Conservation (phyloP, 345 rosid species). For the Cardiospermum halicacabum region DNA sequence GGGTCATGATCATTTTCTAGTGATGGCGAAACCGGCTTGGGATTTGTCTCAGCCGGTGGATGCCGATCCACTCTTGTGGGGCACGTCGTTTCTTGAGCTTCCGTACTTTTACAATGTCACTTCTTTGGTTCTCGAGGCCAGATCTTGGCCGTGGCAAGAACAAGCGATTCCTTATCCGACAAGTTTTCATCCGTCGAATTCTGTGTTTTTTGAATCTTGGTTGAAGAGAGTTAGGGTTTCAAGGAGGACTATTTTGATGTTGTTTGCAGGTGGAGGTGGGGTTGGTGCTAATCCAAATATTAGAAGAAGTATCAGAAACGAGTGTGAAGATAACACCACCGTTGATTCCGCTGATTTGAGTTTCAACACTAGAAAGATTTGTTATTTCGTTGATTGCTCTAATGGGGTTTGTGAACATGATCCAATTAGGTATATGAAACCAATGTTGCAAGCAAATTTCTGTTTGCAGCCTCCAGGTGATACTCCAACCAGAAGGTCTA, state of each 20-base stretch:
- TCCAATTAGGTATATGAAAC: slow-evolving; percentile 74
- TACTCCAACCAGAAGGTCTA: slow-evolving; percentile 76
- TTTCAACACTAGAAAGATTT: slow-evolving; percentile 12
- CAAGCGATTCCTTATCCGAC: slow-evolving; percentile 89
- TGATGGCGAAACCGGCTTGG: slow-evolving; percentile 95
- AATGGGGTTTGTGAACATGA: slow-evolving; percentile 89
- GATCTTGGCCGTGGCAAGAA: slow-evolving; percentile 93
- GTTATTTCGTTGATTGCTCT: slow-evolving; percentile 83
- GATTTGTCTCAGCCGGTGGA: slow-evolving; percentile 77
- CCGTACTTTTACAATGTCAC: slow-evolving; percentile 74
- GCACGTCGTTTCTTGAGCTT: slow-evolving; percentile 82
- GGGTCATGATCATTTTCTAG: slow-evolving; percentile 79
- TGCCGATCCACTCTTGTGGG: slow-evolving; percentile 83
- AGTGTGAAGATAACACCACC: slow-evolving; percentile 44
- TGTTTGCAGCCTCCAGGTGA: slow-evolving; percentile 95
- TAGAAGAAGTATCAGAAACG: slow-evolving; percentile 73
- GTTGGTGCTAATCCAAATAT: slow-evolving; percentile 53
- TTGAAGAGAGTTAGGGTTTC: slow-evolving; percentile 54
- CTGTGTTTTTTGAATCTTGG: slow-evolving; percentile 62
- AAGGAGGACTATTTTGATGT: slow-evolving; percentile 47
- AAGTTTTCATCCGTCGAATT: slow-evolving; percentile 78
- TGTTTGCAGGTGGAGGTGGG: slow-evolving; percentile 92
- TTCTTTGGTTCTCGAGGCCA: slow-evolving; percentile 57
- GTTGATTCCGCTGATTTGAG: not conserved
- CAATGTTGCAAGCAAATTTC: slow-evolving; percentile 66